Conservation (phyloP, 2,329 filamentous ascomycete species). For the Epichloe bromicola region DNA sequence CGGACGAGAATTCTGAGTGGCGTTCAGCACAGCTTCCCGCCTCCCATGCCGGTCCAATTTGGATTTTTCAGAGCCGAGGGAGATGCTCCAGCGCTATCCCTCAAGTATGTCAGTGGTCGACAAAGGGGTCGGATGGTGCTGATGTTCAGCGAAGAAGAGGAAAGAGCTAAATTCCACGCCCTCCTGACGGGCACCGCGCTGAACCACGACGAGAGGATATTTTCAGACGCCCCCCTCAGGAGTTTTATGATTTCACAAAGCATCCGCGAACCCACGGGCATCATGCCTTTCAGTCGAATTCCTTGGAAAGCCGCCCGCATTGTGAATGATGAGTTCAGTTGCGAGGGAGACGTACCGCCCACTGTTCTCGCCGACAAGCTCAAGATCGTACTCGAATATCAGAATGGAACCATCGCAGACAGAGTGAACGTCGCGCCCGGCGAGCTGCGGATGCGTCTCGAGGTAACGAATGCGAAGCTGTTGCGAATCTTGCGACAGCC, state of each 20-base stretch:
- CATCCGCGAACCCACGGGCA: slow-evolving; percentile 34
- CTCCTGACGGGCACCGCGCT: slow-evolving; percentile 62
- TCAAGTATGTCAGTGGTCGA: slow-evolving; percentile 56
- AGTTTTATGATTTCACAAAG: slow-evolving; percentile 49
- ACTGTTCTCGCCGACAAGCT: slow-evolving; percentile 67
- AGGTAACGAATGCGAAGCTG: slow-evolving; percentile 46
- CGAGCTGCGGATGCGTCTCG: slow-evolving; percentile 55
- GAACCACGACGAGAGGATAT: slow-evolving; percentile 54
- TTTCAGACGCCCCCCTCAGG: slow-evolving; percentile 53
- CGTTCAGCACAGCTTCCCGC: slow-evolving; percentile 55
- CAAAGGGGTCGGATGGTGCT: slow-evolving; percentile 61
- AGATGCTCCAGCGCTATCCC: slow-evolving; percentile 53
- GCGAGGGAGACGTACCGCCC: slow-evolving; percentile 43
- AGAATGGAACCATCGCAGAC: slow-evolving; percentile 68
- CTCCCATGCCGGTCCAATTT: slow-evolving; percentile 59
- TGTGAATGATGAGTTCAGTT: slow-evolving; percentile 56
- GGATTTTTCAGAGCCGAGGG: slow-evolving; percentile 60
- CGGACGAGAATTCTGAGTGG: slow-evolving; percentile 66
- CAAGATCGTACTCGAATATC: slow-evolving; percentile 61
- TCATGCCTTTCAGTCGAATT: slow-evolving; percentile 36
- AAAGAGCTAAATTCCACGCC: slow-evolving; percentile 58
- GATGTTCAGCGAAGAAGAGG: slow-evolving; percentile 61
- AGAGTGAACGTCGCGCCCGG: slow-evolving; percentile 68
- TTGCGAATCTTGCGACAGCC: slow-evolving; percentile 57
- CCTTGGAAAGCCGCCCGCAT: slow-evolving; percentile 57